These are phyloP conservation scores for Pseudogymnoascus destructans DNA, from an alignment of 2,329 filamentous ascomycete species.

Conservation along the genomic window DNA sequence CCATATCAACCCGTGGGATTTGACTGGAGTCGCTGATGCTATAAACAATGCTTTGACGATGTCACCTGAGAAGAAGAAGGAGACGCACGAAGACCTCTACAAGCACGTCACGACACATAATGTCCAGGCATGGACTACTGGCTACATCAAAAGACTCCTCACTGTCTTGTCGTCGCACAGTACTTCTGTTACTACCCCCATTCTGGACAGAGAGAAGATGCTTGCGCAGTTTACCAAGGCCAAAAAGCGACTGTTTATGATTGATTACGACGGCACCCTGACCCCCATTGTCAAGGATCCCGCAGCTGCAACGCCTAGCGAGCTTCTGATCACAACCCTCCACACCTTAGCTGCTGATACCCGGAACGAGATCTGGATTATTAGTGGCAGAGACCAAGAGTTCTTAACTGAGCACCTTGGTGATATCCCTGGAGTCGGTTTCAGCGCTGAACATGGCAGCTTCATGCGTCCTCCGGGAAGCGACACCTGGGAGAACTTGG, in stretches of 20 bases:
- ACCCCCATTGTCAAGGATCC: constrained; percentile 93
- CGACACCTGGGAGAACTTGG: constrained; percentile 76
- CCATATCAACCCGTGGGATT: constrained; percentile 94
- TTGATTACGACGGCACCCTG: constrained; percentile 95
- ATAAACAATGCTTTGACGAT: constrained; percentile 75
- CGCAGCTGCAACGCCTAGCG: constrained; percentile 74
- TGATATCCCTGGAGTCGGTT: constrained; percentile 78
- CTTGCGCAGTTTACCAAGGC: constrained; percentile 62
- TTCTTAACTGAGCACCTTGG: constrained; percentile 87
- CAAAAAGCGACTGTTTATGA: constrained; percentile 83
- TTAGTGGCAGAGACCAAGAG: constrained; percentile 83
- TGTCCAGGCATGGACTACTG: constrained; percentile 73
- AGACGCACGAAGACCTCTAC: constrained; percentile 65
- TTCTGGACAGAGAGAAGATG: constrained; percentile 62
- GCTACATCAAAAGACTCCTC: constrained; percentile 65
- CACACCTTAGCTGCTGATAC: constrained; percentile 68
- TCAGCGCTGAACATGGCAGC: constrained; percentile 92
- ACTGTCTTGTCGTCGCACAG: constrained; percentile 68
- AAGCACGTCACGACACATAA: constrained; percentile 75
- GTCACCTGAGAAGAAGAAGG: constrained; percentile 48
- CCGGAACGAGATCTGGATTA: constrained; percentile 91
- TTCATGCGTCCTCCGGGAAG: constrained; percentile 75
- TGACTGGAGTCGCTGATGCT: constrained; percentile 67
- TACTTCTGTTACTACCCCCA: constrained; percentile 63
- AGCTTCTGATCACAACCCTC: constrained; percentile 66